Percentiles rank a stretch among this genome's conserved stretches.
phyloP scores from a whole-genome alignment of 352 stramenopile species.

The Globisporangium cylindrosporum region DNA sequence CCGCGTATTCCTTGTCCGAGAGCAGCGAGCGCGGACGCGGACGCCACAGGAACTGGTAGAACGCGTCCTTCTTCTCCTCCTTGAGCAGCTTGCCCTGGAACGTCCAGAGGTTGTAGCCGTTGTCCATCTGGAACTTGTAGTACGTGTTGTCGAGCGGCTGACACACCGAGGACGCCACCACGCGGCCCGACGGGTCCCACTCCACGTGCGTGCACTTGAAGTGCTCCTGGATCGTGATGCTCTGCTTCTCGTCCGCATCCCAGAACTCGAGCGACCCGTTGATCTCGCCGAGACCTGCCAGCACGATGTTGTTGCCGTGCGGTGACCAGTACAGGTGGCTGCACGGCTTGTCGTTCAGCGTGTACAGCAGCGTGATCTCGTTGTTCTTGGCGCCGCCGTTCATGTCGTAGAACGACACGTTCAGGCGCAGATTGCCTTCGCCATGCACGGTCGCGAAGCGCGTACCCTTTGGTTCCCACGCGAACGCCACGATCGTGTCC shows the following conservation, averaged over 20 bases:
- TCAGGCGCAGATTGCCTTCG: constrained; percentile 88
- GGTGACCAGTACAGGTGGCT: constrained; percentile 98
- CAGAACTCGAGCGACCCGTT: constrained; percentile 98
- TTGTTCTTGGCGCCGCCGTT: constrained; percentile 67
- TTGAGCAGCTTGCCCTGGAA: constrained; percentile 97
- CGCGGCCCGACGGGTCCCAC: constrained; percentile 97
- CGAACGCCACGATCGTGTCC: constrained; percentile 94
- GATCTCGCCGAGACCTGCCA: constrained; percentile 94
- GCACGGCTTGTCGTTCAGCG: constrained; percentile 93
- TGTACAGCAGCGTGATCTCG: constrained; percentile 95
- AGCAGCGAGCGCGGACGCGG: constrained; percentile 93
- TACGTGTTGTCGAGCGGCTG: constrained; percentile 94
- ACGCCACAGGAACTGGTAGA: constrained; percentile 93
- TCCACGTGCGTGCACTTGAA: constrained; percentile 97
- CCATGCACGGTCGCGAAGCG: constrained; percentile 97
- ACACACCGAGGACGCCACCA: constrained; percentile 94
- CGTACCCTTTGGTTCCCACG: constrained; percentile 95
- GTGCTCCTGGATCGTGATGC: constrained; percentile 95
- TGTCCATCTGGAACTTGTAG: constrained; percentile 99
- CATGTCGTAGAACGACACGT: constrained; percentile 98
- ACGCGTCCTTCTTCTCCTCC: constrained; percentile 96
- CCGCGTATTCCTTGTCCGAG: constrained; percentile 90
- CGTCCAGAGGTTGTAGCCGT: constrained; percentile 97
- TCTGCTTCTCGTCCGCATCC: constrained; percentile 95
- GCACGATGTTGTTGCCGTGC: constrained; percentile 89